Evolutionary conservation across 306 rosid species (phyloP).

Genomic region (Pyrus pyrifolia): DNA sequence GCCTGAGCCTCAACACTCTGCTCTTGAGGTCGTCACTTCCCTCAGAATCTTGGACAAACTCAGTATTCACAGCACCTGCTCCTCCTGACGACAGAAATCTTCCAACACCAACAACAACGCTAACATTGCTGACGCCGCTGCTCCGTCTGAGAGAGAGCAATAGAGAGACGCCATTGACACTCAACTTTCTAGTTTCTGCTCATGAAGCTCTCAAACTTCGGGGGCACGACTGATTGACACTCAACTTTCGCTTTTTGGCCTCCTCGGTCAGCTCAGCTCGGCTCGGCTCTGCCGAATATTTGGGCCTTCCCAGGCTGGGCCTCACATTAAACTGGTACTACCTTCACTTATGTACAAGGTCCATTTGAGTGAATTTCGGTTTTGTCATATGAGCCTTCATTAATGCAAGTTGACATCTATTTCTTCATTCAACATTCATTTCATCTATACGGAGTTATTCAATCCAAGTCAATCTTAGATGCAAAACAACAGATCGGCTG

Average conservation of each 20-base stretch:
- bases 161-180: conserved; percentile 35
- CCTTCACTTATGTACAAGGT: not conserved
- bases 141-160: conserved; percentile 37
- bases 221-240: not conserved
- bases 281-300: too few species aligned
- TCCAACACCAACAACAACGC: conserved; percentile 2
- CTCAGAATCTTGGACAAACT: conserved; percentile 32
- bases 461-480: too few species aligned
- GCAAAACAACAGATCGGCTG: too few species aligned
- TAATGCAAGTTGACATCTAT: too few species aligned
- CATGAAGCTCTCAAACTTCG: not conserved
- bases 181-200: not conserved
- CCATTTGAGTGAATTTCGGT: too few species aligned
- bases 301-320: not conserved
- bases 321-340: not conserved
- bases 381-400: too few species aligned
- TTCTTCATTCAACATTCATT: too few species aligned
- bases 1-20: conserved; percentile 65
- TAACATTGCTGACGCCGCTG: not conserved
- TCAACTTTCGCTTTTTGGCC: not conserved
- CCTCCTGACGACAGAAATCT: conserved; percentile 37
- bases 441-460: too few species aligned
- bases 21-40: conserved; percentile 58
- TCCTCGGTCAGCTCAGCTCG: too few species aligned
- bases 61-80: conserved; percentile 32